Base-by-base conservation (phyloP, 2,329 filamentous ascomycete species). In the Cercospora brassicicola region DNA sequence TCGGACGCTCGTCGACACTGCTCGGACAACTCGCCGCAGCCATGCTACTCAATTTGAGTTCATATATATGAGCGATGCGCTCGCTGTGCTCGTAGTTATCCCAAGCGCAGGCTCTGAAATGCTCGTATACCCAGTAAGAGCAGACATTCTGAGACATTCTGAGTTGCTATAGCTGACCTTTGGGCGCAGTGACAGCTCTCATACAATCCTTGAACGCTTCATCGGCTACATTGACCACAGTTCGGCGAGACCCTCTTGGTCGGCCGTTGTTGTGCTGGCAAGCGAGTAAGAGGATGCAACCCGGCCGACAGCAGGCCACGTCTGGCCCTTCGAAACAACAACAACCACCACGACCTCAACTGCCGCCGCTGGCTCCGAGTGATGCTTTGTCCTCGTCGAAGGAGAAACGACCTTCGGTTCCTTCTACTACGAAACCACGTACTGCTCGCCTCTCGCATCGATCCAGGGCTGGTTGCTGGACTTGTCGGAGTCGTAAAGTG, bases 391-490 rank as follows among this genome's bases (percentile, higher is more conserved):
- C 60, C 64, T 63, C 71, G 15, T 59, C 75, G 76, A 73, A 59
- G 66, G 79, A 59, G 42, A 67, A 69, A 33, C 70, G 67, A 56
- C 31, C 69, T 31, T 66, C 71, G 20, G 59, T 69, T 15, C 42
- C 62, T 15, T 20, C 48, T n/a, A 13, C 61, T 15, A n/a, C 64
- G 18, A 66, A 70, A 11, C 65, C 71, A 42, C 71, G 75, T 11
- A 64, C 74, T 9, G 76, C 84, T 26, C 81, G 84, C 62, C 78
- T 86, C 13, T 84, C 84, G 48, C 84, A 85, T 65, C 81, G 84
- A 65, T 86, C 84, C 59, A 78, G 84, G 68, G 85, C 83, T 36
- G 84, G 84, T 66, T 86, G 84, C 73, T 86, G 84, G 75, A 80
- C 78, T 9, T 80, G 78, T 70, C 72, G 78, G 13, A 77, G 73